Evolutionary conservation across 495 filamentous ascomycete species (phyloP).

Genomic region (Apiosordaria backusii): DNA sequence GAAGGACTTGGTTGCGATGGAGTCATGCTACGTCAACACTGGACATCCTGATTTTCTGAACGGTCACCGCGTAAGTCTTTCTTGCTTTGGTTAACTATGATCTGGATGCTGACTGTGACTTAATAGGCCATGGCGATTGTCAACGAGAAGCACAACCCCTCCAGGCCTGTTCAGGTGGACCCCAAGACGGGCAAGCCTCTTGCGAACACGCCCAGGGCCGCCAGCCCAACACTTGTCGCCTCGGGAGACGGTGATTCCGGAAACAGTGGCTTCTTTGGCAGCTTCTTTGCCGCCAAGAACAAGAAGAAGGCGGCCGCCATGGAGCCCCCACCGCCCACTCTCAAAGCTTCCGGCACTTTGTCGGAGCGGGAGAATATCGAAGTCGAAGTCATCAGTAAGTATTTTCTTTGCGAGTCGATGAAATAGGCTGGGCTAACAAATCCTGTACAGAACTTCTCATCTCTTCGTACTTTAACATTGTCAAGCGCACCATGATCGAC

Average conservation of each 20-base stretch:
- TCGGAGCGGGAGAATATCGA: constrained; percentile 91
- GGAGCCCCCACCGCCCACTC: constrained; percentile 86
- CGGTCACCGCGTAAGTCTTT: constrained; percentile 68
- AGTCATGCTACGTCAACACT: constrained; percentile 96
- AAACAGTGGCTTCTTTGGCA: constrained; percentile 85
- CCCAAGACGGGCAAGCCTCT: constrained; percentile 98
- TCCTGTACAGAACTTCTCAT: constrained; percentile 75
- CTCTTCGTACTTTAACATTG: constrained; percentile 95
- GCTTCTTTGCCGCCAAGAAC: constrained; percentile 96
- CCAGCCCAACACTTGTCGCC: constrained; percentile 58
- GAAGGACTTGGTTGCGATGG: constrained; percentile 88
- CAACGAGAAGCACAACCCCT: constrained; percentile 75
- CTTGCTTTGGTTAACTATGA: not conserved
- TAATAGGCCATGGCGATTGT: constrained; percentile 90
- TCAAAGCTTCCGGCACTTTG: constrained; percentile 90
- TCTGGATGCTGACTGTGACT: not conserved
- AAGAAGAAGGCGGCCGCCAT: constrained; percentile 99
- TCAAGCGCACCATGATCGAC: constrained; percentile 97
- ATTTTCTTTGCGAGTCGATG: not conserved
- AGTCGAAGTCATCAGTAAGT: constrained; percentile 97
- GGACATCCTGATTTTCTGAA: constrained; percentile 98
- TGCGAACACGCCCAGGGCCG: constrained; percentile 63
- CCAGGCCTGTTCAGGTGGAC: constrained; percentile 93
- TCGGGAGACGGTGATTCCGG: constrained; percentile 47
- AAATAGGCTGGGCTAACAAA: constrained; percentile 6